Evolutionary conservation across 75 land plant species (phyloP).

Genomic region (Pinus albicaulis): DNA sequence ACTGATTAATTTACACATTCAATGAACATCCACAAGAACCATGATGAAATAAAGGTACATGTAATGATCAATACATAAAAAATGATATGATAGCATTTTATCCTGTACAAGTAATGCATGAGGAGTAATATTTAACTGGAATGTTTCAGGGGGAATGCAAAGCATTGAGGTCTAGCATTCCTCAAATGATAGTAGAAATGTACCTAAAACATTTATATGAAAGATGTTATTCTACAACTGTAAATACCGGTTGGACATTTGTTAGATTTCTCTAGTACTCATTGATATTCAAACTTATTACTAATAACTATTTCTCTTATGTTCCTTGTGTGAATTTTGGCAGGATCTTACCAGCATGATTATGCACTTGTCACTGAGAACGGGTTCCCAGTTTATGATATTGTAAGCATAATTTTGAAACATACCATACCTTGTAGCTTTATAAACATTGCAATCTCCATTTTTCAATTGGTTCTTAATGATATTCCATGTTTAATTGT

Average conservation of each 20-base stretch:
- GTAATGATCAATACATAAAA: no score
- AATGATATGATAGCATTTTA: no score
- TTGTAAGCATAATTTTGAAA: conserved; percentile 20
- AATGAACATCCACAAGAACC: no score
- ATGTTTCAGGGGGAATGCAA: no score
- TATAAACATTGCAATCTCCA: not conserved
- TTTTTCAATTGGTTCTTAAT: not conserved
- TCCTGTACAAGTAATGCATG: no score
- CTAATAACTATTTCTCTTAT: not conserved
- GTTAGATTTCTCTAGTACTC: not conserved
- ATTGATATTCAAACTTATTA: not conserved
- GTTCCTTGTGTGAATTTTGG: not conserved
- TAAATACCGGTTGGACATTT: no score
- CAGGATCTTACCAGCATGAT: conserved; percentile 51
- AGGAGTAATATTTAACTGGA: no score
- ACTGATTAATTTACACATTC: no score
- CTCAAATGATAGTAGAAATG: not conserved
- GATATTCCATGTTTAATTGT: not conserved
- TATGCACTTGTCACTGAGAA: conserved; percentile 34
- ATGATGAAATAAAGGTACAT: no score
- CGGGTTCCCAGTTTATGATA: conserved; percentile 33
- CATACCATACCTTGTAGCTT: conserved; percentile 1
- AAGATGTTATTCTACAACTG: no score
- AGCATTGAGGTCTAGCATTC: not conserved
- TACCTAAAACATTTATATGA: not conserved